These are phyloP conservation scores for Phytophthora tentaculata DNA, from an alignment of 352 stramenopile species.

Conservation along the genomic window DNA sequence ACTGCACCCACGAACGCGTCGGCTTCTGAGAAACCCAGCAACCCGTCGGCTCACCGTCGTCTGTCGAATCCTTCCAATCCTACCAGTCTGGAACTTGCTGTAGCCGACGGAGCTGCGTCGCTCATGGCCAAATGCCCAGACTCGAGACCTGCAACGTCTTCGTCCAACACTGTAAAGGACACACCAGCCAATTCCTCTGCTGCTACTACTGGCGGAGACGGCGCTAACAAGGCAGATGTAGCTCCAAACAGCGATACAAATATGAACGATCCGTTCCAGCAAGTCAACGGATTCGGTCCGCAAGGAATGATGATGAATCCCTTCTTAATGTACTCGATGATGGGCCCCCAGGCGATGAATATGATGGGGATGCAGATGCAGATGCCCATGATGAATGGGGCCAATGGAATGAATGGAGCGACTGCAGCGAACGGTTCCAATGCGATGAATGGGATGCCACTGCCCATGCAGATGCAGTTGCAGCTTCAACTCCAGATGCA, in stretches of 20 bases:
- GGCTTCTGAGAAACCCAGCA: slow-evolving; percentile 29
- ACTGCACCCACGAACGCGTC: slow-evolving; percentile 26
- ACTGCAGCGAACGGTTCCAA: slow-evolving; percentile 20
- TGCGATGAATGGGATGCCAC: slow-evolving; percentile 35
- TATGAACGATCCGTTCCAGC: slow-evolving; percentile 25
- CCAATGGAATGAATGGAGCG: slow-evolving; percentile 4
- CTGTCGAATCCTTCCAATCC: slow-evolving; percentile 9
- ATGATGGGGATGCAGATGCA: slow-evolving; percentile 63
- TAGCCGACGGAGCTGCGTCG: slow-evolving; percentile 43
- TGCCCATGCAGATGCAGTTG: slow-evolving; percentile 47
- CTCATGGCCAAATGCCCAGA: slow-evolving; percentile 37
- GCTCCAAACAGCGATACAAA: slow-evolving; percentile 15
- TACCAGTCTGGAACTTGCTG: slow-evolving; percentile 36
- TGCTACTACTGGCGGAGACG: slow-evolving; percentile 6
- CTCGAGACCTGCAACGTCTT: slow-evolving; percentile 4
- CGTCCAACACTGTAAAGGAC: slow-evolving; percentile 13
- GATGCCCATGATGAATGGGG: slow-evolving; percentile 43
- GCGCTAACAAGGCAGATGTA: slow-evolving; percentile 6
- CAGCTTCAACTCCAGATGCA: slow-evolving; percentile 46
- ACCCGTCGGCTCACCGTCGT: slow-evolving; percentile 15
- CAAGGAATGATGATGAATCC: slow-evolving; percentile 81
- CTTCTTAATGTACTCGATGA: slow-evolving; percentile 89
- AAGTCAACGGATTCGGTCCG: slow-evolving; percentile 29
- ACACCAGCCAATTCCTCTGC: neutral
- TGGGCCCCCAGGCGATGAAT: slow-evolving; percentile 51